Base-by-base conservation (phyloP, 257 asterid species). In the Fraxinus anomala region DNA sequence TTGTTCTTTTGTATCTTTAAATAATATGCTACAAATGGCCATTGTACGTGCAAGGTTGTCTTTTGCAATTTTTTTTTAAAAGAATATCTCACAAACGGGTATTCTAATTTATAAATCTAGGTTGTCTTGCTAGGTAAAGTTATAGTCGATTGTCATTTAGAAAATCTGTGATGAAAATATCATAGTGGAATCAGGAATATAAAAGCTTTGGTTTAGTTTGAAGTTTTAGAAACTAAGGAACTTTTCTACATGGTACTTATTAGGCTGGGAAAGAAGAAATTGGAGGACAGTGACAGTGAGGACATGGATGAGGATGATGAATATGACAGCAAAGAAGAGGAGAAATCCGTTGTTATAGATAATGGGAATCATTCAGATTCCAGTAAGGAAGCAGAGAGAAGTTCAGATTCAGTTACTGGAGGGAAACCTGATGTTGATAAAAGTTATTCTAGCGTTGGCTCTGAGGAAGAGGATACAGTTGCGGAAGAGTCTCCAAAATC, bases 181-280 rank as follows among this genome's bases (percentile, higher is more conserved):
- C 23, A 17, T 28, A 26, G 40, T 83, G 75, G 79, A 31, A 17
- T 2, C 51, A 11, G 17, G 51, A 42, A 42, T 12, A 42, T 42
- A 42, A 42, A 12, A 12, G 51, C 4, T 42, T 42, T 42, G 1
- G 16, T 10, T 42, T 42, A 11, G 4, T 11, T 42, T 3, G 17
- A 42, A 42, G 49, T 11, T 42, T 42, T 42, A 42, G 23, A 31
- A 76, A 72, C 33, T 42, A n/a, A 36, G 67, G 39, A 75, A 21
- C 44, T 34, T 6, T 21, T 75, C 51, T 65, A 51, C 34, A 37
- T 51, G 23, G 23, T 67, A 23, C 77, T 23, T 16, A 10, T 56
- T 80, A 94, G 98, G 98, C 28, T 80, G 85, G 97, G 98, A 73
- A 94, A 92, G 93, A 87, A 89, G 82, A 88, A 76, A 82, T 4